A percentile compares a stretch with the other conserved stretches of the same genome.
These are phyloP conservation scores for Dictyostelium citrinum DNA, from an alignment of 78 protist genomes.

Conservation along the genomic window DNA sequence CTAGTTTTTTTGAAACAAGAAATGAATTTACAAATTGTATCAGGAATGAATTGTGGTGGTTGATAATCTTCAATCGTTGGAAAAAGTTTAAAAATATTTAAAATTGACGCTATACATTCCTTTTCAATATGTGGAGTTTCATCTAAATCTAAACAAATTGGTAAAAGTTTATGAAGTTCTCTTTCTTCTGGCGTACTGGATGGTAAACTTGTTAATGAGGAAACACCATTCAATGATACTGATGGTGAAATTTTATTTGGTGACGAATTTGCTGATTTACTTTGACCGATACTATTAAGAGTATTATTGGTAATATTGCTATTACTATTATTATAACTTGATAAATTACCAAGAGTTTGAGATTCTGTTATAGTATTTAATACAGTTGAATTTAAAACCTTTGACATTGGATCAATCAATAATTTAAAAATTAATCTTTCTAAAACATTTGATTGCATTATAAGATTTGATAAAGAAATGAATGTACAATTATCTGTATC, in stretches of 20 bases:
- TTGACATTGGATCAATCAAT: slow-evolving; percentile 19
- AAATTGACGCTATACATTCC: neutral
- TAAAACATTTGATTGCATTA: slow-evolving; percentile 43
- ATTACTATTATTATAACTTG: neutral
- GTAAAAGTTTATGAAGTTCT: slow-evolving; percentile 41
- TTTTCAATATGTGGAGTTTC: neutral
- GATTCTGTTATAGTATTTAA: neutral
- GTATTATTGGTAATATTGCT: neutral
- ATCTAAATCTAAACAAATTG: slow-evolving; percentile 38
- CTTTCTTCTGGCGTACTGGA: slow-evolving; percentile 23
- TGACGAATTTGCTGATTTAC: neutral
- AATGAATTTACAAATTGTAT: slow-evolving; percentile 22
- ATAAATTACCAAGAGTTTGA: neutral
- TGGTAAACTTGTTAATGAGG: neutral
- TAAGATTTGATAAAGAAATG: slow-evolving; percentile 30
- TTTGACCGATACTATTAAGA: neutral
- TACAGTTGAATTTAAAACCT: neutral
- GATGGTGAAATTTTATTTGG: slow-evolving; percentile 1
- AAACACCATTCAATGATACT: neutral
- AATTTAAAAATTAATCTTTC: slow-evolving; percentile 13
- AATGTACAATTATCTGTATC: slow-evolving; percentile 26
- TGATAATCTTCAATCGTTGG: slow-evolving; percentile 4
- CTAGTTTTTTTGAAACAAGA: slow-evolving; percentile 47
- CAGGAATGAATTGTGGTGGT: slow-evolving; percentile 29
- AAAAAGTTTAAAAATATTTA: slow-evolving; percentile 21